Conservation (phyloP, 208 protist species). For the Leishmania guyanensis region DNA sequence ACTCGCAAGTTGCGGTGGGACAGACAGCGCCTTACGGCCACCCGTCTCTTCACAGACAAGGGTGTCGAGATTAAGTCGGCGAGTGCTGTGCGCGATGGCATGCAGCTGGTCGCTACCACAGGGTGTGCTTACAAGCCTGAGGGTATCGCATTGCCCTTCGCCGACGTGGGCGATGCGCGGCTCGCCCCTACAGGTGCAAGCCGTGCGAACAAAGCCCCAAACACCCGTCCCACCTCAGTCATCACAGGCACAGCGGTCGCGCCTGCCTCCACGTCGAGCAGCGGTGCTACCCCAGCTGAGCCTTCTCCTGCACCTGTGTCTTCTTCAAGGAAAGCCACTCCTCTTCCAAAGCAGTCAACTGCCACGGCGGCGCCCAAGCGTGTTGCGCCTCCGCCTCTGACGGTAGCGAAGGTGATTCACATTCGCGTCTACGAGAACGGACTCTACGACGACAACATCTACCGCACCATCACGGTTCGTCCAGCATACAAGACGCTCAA, state of each 20-base stretch:
- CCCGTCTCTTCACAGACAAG: constrained; percentile 62
- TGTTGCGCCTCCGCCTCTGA: neutral
- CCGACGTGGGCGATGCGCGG: constrained; percentile 6
- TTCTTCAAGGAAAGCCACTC: neutral
- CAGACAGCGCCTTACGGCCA: constrained; percentile 30
- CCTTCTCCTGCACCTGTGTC: neutral
- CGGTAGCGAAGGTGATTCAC: constrained; percentile 49
- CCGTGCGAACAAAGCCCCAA: neutral
- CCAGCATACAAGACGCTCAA: constrained; percentile 81
- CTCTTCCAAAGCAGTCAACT: neutral
- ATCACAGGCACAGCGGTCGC: neutral
- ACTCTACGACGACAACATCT: constrained; percentile 76
- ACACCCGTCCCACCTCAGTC: neutral
- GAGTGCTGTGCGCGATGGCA: constrained; percentile 44
- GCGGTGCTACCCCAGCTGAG: neutral
- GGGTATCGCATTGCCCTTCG: constrained; percentile 8
- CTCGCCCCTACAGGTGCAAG: neutral
- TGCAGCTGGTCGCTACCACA: constrained; percentile 61
- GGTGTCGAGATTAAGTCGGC: constrained; percentile 60
- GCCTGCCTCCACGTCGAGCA: neutral
- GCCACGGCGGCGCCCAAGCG: neutral
- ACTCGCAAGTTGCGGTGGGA: constrained; percentile 64
- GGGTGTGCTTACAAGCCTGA: constrained; percentile 39
- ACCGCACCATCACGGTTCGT: constrained; percentile 82
- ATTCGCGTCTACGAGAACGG: constrained; percentile 90